These are phyloP conservation scores for Filobasidium wieringae DNA, from an alignment of 768 basidiomycete genomes.

Conservation along the genomic window DNA sequence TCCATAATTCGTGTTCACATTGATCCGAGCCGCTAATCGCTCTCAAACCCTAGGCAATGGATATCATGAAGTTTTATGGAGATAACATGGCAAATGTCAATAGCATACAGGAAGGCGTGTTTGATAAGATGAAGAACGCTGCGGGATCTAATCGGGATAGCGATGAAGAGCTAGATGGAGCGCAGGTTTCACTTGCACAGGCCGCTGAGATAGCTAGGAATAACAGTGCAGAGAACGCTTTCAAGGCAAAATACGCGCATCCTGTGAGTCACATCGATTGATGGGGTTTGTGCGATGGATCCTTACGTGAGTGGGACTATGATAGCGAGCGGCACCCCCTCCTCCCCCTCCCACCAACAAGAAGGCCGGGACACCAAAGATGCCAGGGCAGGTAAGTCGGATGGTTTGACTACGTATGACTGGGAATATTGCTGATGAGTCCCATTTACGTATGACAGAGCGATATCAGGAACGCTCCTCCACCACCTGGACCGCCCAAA, in stretches of 20 bases:
- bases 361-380: background rate
- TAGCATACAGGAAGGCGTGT: slow-evolving; percentile 19
- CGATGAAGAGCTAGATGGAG: slow-evolving; percentile 41
- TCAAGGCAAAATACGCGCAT: slow-evolving; percentile 27
- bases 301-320: no score
- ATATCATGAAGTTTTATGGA: slow-evolving; percentile 96
- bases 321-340: slow-evolving; percentile 32
- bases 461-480: slow-evolving; percentile 11
- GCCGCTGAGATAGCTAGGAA: slow-evolving; percentile 12
- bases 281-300: no score
- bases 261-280: no score
- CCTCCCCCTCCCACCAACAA: slow-evolving; percentile 20
- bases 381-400: slow-evolving; percentile 5
- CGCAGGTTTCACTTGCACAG: slow-evolving; percentile 9
- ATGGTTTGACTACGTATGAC: slow-evolving; percentile 12
- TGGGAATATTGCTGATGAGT: slow-evolving; percentile 24
- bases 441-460: slow-evolving; percentile 8
- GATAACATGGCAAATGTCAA: slow-evolving; percentile 17
- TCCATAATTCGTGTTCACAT: background rate
- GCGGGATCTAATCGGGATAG: slow-evolving; percentile 45
- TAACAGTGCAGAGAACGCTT: background rate
- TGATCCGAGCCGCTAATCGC: no score
- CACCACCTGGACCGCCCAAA: slow-evolving; percentile 12
- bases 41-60: slow-evolving; percentile 62
- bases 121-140: slow-evolving; percentile 35